These are phyloP conservation scores for Yarrowia alimentaria DNA, from an alignment of 805 yeast genomes.

Conservation along the genomic window DNA sequence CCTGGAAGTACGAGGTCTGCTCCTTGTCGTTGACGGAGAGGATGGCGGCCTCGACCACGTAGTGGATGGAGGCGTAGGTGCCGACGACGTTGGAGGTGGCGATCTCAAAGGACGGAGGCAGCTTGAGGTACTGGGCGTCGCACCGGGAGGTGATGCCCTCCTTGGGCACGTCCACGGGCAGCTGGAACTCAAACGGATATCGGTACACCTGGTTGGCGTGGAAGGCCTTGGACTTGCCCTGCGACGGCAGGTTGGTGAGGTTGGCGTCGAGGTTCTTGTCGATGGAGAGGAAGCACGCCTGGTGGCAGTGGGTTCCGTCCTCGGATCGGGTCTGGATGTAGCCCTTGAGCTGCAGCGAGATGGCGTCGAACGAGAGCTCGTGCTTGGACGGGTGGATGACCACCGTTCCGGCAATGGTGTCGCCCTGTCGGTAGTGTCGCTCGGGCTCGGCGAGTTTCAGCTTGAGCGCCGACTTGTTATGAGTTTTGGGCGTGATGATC, in stretches of 20 bases:
- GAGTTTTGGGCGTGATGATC: constrained; percentile 26
- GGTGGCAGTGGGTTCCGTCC: constrained; percentile 26
- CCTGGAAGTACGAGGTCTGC: constrained; percentile 25
- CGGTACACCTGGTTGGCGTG: constrained; percentile 26
- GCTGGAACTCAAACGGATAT: constrained; percentile 21
- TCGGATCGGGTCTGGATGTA: constrained; percentile 26
- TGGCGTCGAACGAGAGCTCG: constrained; percentile 19
- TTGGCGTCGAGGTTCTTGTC: constrained; percentile 27
- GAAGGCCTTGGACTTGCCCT: constrained; percentile 26
- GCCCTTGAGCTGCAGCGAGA: constrained; percentile 27
- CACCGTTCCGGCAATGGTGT: constrained; percentile 10
- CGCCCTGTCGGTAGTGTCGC: constrained; percentile 26
- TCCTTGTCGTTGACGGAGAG: constrained; percentile 19
- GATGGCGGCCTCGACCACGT: constrained; percentile 18
- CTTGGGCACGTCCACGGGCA: constrained; percentile 18
- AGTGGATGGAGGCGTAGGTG: constrained; percentile 22
- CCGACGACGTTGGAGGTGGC: constrained; percentile 23
- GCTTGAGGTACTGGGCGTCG: constrained; percentile 25
- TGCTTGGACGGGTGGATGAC: constrained; percentile 24
- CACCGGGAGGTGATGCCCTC: constrained; percentile 22
- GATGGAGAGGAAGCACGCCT: constrained; percentile 21
- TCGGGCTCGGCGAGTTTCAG: constrained; percentile 23
- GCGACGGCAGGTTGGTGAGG: constrained; percentile 22
- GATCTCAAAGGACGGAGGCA: constrained; percentile 22
- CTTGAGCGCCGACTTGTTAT: constrained; percentile 24